phyloP scores from a whole-genome alignment of 2,329 filamentous ascomycete species.

The Fusarium guadeloupense region DNA sequence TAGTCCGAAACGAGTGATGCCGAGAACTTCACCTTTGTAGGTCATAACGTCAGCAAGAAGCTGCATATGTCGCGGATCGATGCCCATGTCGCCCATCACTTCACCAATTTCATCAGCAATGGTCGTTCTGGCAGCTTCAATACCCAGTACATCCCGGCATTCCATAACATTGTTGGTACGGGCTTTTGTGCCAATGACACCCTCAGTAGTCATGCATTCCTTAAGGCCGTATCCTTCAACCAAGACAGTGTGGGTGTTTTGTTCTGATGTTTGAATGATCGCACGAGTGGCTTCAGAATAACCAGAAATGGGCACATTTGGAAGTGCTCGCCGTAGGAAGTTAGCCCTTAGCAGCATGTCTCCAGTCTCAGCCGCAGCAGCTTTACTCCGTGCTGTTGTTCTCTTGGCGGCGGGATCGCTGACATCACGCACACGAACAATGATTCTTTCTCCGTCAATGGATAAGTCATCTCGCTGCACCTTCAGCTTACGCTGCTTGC shows the following conservation, averaged over 20 bases:
- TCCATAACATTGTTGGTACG: slow-evolving; percentile 92
- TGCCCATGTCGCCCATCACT: slow-evolving; percentile 94
- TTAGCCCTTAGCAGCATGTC: slow-evolving; percentile 80
- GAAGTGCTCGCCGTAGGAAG: slow-evolving; percentile 82
- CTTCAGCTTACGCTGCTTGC: slow-evolving; percentile 84
- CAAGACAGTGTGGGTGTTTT: slow-evolving; percentile 75
- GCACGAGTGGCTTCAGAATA: slow-evolving; percentile 87
- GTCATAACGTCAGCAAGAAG: slow-evolving; percentile 98
- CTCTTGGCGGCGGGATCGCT: slow-evolving; percentile 60
- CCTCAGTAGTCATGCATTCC: slow-evolving; percentile 91
- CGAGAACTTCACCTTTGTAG: slow-evolving; percentile 95
- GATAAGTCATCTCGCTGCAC: slow-evolving; percentile 72
- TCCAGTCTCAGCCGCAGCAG: slow-evolving; percentile 53
- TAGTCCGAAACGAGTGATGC: slow-evolving; percentile 94
- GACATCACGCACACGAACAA: slow-evolving; percentile 73
- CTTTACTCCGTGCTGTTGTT: slow-evolving; percentile 55
- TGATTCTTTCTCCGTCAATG: slow-evolving; percentile 69
- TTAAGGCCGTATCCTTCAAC: slow-evolving; percentile 95
- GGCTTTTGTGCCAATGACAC: slow-evolving; percentile 80
- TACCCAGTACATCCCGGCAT: slow-evolving; percentile 84
- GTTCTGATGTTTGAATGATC: slow-evolving; percentile 84
- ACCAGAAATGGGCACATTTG: slow-evolving; percentile 86
- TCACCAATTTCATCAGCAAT: slow-evolving; percentile 88
- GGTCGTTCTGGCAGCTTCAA: slow-evolving; percentile 90
- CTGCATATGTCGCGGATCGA: slow-evolving; percentile 98